These are phyloP conservation scores for Echeveria elegans DNA, from an alignment of 164 flowering plant species.

Conservation along the genomic window DNA sequence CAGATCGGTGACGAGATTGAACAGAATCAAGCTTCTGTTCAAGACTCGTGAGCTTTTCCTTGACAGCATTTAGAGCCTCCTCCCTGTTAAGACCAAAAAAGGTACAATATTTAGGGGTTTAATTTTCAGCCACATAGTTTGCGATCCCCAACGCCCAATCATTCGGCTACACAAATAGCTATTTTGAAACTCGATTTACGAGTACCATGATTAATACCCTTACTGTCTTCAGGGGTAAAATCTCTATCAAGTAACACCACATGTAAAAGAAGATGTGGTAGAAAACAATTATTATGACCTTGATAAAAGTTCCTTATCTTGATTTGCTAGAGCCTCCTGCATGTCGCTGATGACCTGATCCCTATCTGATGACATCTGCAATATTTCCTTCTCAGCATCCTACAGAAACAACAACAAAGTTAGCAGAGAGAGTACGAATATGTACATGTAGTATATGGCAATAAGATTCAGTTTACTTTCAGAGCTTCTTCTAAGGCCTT, in stretches of 20 bases:
- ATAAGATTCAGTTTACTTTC: conserved; percentile 33
- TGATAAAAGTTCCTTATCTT: conserved; percentile 57
- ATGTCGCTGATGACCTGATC: conserved; percentile 70
- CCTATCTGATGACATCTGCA: conserved; percentile 49
- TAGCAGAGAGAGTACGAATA: neutral
- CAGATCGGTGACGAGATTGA: conserved; percentile 40
- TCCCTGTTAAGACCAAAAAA: conserved; percentile 36
- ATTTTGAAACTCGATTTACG: neutral
- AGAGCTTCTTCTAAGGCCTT: conserved; percentile 83
- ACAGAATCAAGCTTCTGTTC: conserved; percentile 61
- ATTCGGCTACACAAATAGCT: neutral
- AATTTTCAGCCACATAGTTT: neutral
- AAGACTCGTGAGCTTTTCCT: conserved; percentile 50
- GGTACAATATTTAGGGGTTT: neutral
- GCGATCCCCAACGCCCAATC: neutral
- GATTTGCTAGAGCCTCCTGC: conserved; percentile 43
- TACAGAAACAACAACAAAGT: conserved; percentile 14
- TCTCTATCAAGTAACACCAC: neutral
- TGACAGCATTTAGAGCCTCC: conserved; percentile 41
- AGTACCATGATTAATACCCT: neutral
- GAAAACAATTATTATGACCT: conserved; percentile 33
- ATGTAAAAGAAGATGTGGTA: neutral
- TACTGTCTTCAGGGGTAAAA: neutral
- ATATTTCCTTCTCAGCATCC: conserved; percentile 79
- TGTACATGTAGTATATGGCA: neutral